Evolutionary conservation across 257 asterid species (phyloP), one percentile per base, ranked within the genome.

Genomic region (Catharanthus roseus): DNA sequence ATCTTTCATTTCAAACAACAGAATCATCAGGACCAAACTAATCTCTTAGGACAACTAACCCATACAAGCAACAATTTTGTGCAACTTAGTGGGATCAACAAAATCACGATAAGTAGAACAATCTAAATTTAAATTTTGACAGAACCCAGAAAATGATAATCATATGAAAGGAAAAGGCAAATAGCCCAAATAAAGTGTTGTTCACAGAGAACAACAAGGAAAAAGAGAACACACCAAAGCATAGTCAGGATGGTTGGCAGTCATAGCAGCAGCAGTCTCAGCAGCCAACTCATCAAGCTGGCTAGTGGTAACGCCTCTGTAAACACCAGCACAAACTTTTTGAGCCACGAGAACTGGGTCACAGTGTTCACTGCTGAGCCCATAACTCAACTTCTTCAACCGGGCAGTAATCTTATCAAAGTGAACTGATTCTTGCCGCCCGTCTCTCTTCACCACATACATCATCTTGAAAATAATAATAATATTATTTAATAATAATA

Each of bases 241-340:
- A 73, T 95, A 95, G 79, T 95, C 99, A 13, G 99, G 97, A 64
- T 95, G 99, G 45, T 86, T 87, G 0, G 97, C 85, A n/a, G 97
- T 91, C 97, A 95, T 63, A 51, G 95, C 99, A 0, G 99, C 99
- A 0, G 99, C 87, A 2, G 99, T 95, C 83, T 95, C 97, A 2
- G 99, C 99, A 26, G 97, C 99, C 88, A 95, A 78, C 54, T 89
- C 97, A 77, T 91, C 97, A 75, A 95, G 93, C 88, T 89, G 97
- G 75, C 96, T 95, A 10, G 99, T 95, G 60, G 99, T 91, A 24
- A 95, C 95, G 62, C 97, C 97, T 41, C 85, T 89, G 75, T 86
- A 95, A 45, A 95, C 97, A 36, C 99, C 97, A 0, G 99, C 99
- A 64, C 96, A 91, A 34, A 95, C 99, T 70, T 95, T 95, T 70